Evolutionary conservation across 2,329 filamentous ascomycete species (phyloP).

Genomic region (Cladorrhinum sp.): DNA sequence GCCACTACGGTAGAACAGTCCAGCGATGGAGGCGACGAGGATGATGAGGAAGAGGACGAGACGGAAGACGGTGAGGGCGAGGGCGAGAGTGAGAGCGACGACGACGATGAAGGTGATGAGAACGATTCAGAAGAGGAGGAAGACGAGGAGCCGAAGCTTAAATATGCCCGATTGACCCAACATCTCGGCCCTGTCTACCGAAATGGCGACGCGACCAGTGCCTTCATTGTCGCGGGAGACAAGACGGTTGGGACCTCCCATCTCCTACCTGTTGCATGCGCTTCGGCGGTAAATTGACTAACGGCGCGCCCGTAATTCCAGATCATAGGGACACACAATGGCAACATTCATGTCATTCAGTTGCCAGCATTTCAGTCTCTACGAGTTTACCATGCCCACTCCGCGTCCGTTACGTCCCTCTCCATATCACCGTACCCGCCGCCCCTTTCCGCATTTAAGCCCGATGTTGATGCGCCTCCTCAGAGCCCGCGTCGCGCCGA

Average conservation of each 20-base stretch:
- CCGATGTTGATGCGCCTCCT: conserved; percentile 39
- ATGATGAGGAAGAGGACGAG: conserved; percentile 25
- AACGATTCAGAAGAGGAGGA: conserved; percentile 74
- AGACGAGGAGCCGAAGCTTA: conserved; percentile 88
- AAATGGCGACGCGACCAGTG: conserved; percentile 91
- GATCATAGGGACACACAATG: conserved; percentile 93
- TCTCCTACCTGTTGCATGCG: background rate
- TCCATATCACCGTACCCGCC: conserved; percentile 84
- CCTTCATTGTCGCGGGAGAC: conserved; percentile 86
- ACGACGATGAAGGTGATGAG: conserved; percentile 52
- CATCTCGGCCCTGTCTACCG: conserved; percentile 79
- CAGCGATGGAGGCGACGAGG: conserved; percentile 17
- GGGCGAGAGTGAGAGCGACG: conserved; percentile 44
- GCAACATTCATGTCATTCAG: conserved; percentile 87
- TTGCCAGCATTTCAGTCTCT: conserved; percentile 78
- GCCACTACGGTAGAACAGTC: background rate
- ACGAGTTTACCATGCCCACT: conserved; percentile 87
- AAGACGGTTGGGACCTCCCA: conserved; percentile 73
- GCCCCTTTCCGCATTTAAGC: conserved; percentile 44
- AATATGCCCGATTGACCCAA: conserved; percentile 84
- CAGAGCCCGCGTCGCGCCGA: conserved; percentile 34
- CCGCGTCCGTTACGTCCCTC: conserved; percentile 82
- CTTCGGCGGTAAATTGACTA: conserved; percentile 33
- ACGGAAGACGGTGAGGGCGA: conserved; percentile 35
- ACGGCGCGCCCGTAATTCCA: conserved; percentile 34